Percentiles rank a stretch among this genome's conserved stretches.
These are phyloP conservation scores for Fusarium sp. DNA, from an alignment of 2,329 filamentous ascomycete genomes.

Conservation along the genomic window DNA sequence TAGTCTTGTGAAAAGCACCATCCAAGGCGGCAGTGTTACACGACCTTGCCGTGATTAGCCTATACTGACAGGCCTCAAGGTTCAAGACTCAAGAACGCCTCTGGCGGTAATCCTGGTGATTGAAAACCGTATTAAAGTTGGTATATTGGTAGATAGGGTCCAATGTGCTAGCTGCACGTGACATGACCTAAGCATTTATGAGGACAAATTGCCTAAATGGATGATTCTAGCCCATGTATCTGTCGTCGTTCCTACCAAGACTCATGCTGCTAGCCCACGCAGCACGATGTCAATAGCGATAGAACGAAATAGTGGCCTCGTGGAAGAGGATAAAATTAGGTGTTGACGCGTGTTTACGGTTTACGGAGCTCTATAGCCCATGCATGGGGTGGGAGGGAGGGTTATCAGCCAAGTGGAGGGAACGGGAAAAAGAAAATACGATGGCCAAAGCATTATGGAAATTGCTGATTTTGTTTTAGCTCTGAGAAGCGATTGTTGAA, in stretches of 20 bases:
- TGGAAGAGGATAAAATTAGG: constrained; percentile 34
- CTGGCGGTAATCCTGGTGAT: neutral
- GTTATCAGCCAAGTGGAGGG: constrained; percentile 17
- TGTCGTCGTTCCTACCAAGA: neutral
- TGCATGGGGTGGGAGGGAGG: constrained; percentile 28
- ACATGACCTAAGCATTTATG: neutral
- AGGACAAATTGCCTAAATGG: neutral
- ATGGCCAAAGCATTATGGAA: too few species aligned
- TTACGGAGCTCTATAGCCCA: constrained; percentile 6
- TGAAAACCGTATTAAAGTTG: neutral
- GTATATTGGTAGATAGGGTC: neutral
- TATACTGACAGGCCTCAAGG: neutral
- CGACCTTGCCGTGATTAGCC: neutral
- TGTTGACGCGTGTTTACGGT: constrained; percentile 37
- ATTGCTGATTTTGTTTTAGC: neutral
- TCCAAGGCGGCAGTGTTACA: neutral
- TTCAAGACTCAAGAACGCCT: neutral
- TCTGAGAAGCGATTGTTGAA: neutral
- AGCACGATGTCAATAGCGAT: constrained; percentile 4
- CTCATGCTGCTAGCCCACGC: constrained; percentile 4
- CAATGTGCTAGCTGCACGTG: neutral
- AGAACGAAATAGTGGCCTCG: constrained; percentile 14
- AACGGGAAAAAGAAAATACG: constrained; percentile 10
- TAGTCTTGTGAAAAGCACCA: neutral
- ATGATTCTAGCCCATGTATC: neutral